Evolutionary conservation across 2,329 filamentous ascomycete species (phyloP).

Genomic region (Neonectria neomacrospora): DNA sequence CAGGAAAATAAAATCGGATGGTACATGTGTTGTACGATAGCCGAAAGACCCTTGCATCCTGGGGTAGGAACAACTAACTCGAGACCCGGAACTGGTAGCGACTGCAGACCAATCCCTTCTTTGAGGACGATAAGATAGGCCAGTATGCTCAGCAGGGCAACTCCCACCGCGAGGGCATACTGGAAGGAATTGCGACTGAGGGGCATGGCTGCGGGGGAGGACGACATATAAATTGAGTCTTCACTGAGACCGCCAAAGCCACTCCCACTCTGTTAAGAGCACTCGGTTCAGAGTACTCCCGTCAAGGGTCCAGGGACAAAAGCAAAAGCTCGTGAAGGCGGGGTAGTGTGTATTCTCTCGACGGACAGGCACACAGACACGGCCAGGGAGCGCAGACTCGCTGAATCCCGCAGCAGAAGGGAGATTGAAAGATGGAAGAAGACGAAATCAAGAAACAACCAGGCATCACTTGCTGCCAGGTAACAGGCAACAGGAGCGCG

Average conservation of each 20-base stretch:
- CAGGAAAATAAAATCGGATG: not conserved
- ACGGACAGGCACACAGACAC: slow-evolving; percentile 17
- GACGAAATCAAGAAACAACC: slow-evolving; percentile 9
- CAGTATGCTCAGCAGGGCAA: slow-evolving; percentile 39
- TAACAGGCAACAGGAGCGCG: slow-evolving; percentile 36
- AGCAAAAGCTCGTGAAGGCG: slow-evolving; percentile 24
- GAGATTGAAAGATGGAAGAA: slow-evolving; percentile 7
- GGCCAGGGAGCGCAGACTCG: slow-evolving; percentile 19
- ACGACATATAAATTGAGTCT: slow-evolving; percentile 7
- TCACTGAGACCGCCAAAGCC: not conserved
- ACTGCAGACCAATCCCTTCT: slow-evolving; percentile 24
- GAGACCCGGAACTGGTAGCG: slow-evolving; percentile 9
- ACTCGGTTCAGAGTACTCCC: not conserved
- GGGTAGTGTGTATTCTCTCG: slow-evolving; percentile 28
- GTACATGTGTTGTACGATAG: not conserved
- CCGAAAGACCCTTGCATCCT: not conserved
- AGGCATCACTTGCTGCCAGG: slow-evolving; percentile 30
- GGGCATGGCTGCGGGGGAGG: slow-evolving; percentile 5
- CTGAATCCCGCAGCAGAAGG: slow-evolving; percentile 22
- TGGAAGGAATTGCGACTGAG: slow-evolving; percentile 30
- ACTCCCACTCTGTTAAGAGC: not conserved
- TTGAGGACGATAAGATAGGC: slow-evolving; percentile 27
- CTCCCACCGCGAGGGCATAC: slow-evolving; percentile 33
- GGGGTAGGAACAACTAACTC: slow-evolving; percentile 26
- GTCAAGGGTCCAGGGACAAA: slow-evolving; percentile 1